Evolutionary conservation across 1,139 yeast genomes (phyloP).

Genomic region (Pichia sp.): DNA sequence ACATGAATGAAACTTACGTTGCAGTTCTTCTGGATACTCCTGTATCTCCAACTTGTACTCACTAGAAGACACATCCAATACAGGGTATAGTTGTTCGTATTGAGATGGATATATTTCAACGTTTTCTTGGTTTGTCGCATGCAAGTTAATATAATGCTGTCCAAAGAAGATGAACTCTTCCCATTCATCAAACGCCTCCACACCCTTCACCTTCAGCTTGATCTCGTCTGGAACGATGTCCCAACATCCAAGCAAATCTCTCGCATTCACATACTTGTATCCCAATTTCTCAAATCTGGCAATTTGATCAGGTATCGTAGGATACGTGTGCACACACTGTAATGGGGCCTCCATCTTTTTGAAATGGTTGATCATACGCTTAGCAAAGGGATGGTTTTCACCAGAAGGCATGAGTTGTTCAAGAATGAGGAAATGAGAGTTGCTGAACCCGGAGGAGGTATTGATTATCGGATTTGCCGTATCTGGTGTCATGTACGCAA

Average conservation of each 20-base stretch:
- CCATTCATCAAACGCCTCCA: constrained; percentile 81
- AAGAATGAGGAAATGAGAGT: constrained; percentile 61
- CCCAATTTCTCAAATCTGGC: constrained; percentile 49
- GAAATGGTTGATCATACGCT: constrained; percentile 75
- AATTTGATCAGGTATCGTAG: constrained; percentile 48
- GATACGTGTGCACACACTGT: constrained; percentile 63
- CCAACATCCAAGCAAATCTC: constrained; percentile 64
- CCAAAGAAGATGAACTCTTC: constrained; percentile 78
- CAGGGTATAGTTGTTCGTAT: constrained; percentile 1
- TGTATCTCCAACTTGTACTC: constrained; percentile 8
- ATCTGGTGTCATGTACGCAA: constrained; percentile 74
- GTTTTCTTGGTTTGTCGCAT: constrained; percentile 48
- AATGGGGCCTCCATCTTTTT: constrained; percentile 66
- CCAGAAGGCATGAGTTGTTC: constrained; percentile 77
- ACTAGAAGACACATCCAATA: not conserved
- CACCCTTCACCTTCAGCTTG: constrained; percentile 43
- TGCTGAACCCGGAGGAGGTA: constrained; percentile 45
- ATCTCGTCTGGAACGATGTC: constrained; percentile 38
- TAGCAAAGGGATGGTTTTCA: constrained; percentile 61
- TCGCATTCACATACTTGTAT: constrained; percentile 49
- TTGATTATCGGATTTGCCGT: constrained; percentile 65
- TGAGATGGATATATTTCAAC: constrained; percentile 11
- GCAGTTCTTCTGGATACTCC: constrained; percentile 1
- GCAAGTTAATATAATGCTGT: constrained; percentile 71
- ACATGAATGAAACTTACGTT: constrained; percentile 18